Conservation (phyloP, 495 filamentous ascomycete species). For the Annulohypoxylon maeteangense region DNA sequence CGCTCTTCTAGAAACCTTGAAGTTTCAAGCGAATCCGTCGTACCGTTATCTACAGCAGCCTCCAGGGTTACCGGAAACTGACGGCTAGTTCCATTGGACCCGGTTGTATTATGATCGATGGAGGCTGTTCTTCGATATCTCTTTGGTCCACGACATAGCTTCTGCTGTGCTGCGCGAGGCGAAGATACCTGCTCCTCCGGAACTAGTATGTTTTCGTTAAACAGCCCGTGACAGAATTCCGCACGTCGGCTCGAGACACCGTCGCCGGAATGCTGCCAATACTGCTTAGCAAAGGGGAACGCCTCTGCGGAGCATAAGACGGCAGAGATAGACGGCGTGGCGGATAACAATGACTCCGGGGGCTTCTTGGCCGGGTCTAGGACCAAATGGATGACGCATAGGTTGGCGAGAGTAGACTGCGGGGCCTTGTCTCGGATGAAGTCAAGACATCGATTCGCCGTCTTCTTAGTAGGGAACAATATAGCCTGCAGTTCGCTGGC, state of each 20-base stretch:
- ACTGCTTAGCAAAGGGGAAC: conserved; percentile 80
- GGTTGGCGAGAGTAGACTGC: conserved; percentile 55
- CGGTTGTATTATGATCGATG: conserved; percentile 50
- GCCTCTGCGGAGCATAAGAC: conserved; percentile 75
- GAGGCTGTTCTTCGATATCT: conserved; percentile 75
- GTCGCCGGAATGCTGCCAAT: conserved; percentile 98
- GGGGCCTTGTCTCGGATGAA: conserved; percentile 74
- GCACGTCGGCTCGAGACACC: conserved; percentile 91
- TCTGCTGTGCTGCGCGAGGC: conserved; percentile 47
- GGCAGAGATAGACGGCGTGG: conserved; percentile 67
- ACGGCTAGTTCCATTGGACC: conserved; percentile 21
- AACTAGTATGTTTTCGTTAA: conserved; percentile 76
- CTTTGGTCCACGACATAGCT: conserved; percentile 70
- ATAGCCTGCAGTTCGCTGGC: conserved; percentile 72
- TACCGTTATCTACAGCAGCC: conserved; percentile 32
- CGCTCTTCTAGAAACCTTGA: conserved; percentile 91
- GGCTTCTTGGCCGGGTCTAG: conserved; percentile 60
- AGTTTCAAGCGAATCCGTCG: conserved; percentile 67
- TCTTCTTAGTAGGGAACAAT: conserved; percentile 77
- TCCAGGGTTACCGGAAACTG: conserved; percentile 29
- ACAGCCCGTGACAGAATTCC: conserved; percentile 82
- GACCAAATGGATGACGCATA: conserved; percentile 76
- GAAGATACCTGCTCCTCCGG: conserved; percentile 53
- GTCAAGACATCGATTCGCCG: conserved; percentile 72
- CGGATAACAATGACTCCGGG: conserved; percentile 57